Evolutionary conservation across 352 stramenopile species (phyloP).

Genomic region (Phytophthora ramorum): DNA sequence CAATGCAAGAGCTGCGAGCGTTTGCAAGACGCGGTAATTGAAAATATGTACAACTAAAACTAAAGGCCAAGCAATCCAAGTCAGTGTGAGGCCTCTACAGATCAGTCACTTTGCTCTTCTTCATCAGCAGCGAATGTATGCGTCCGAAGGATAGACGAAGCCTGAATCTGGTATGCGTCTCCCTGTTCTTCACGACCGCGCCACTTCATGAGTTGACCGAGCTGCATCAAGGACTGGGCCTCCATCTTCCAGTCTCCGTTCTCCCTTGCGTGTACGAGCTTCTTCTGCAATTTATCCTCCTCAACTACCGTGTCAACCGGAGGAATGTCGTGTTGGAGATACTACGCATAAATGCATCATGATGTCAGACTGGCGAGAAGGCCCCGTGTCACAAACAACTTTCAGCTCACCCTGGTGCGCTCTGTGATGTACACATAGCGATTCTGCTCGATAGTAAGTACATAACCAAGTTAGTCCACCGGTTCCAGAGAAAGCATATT

Average conservation of each 20-base stretch:
- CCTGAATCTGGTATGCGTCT: conserved; percentile 59
- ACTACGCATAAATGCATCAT: conserved; percentile 35
- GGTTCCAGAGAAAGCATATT: not conserved
- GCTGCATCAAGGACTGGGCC: conserved; percentile 64
- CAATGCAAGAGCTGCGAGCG: conserved; percentile 45
- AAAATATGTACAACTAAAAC: not conserved
- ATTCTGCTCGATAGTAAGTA: conserved; percentile 33
- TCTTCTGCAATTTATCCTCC: conserved; percentile 73
- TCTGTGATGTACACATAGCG: conserved; percentile 85
- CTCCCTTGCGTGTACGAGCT: conserved; percentile 49
- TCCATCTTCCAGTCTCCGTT: conserved; percentile 69
- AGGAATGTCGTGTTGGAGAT: conserved; percentile 70
- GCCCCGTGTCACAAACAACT: not conserved
- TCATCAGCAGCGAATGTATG: conserved; percentile 59
- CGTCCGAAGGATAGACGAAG: conserved; percentile 53
- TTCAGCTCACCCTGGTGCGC: conserved; percentile 53
- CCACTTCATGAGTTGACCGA: conserved; percentile 85
- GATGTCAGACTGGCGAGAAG: not conserved
- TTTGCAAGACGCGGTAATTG: conserved; percentile 31
- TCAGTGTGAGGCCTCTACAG: not conserved
- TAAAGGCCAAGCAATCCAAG: not conserved
- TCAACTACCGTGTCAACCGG: conserved; percentile 77
- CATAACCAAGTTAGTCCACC: not conserved
- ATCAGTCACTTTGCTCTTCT: conserved; percentile 29
- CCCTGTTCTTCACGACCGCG: conserved; percentile 54